phyloP scores from a whole-genome alignment of 352 stramenopile genomes.

The Nothophytophthora sp. region DNA sequence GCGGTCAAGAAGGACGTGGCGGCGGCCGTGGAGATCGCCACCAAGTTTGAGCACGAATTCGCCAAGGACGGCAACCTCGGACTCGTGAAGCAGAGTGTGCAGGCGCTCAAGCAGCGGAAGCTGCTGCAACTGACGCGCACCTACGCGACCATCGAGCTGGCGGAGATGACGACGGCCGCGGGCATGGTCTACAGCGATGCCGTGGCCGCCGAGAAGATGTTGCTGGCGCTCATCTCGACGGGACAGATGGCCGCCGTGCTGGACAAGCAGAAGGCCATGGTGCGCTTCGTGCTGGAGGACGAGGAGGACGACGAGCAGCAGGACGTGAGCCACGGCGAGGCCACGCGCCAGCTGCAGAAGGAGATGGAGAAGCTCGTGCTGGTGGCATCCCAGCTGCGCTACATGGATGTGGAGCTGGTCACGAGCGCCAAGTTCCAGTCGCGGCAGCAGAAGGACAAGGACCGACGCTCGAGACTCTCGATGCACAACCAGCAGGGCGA shows the following conservation, averaged over 20 bases:
- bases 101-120: constrained; percentile 68
- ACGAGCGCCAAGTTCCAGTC: constrained; percentile 81
- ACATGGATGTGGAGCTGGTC: constrained; percentile 81
- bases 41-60: constrained; percentile 51
- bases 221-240: constrained; percentile 54
- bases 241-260: constrained; percentile 67
- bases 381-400: constrained; percentile 67
- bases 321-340: constrained; percentile 40
- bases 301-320: constrained; percentile 29
- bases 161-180: constrained; percentile 54
- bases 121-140: constrained; percentile 76
- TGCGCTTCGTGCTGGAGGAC: constrained; percentile 76
- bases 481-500: constrained; percentile 51
- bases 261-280: constrained; percentile 76
- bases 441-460: constrained; percentile 76
- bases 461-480: constrained; percentile 52
- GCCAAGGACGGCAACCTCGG: constrained; percentile 66
- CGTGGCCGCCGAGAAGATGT: constrained; percentile 55
- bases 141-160: constrained; percentile 76
- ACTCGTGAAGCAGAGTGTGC: constrained; percentile 79
- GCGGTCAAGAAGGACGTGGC: constrained; percentile 36
- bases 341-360: constrained; percentile 53
- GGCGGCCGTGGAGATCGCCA: constrained; percentile 30
- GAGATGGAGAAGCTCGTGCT: constrained; percentile 78
- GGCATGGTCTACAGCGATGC: constrained; percentile 37